Base-by-base conservation (phyloP, 192 early-diverging fungal genomes). In the Coemansia sp. region DNA sequence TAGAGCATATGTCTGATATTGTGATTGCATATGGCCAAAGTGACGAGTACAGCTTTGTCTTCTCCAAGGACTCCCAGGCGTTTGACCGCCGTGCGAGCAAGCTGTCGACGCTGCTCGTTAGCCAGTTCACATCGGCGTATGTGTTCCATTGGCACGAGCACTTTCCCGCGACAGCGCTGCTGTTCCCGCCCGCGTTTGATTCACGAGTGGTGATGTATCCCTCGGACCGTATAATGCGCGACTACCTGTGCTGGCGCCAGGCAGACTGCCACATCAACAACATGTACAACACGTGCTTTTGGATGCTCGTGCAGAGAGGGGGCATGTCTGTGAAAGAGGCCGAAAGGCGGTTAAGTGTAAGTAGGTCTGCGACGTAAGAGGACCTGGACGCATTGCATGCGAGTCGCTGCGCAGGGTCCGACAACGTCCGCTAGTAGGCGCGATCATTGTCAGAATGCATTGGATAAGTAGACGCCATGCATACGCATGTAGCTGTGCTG, bases 211-310 rank as follows among this genome's bases (percentile, higher is more conserved):
- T 98, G 6, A 76, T 83, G 28, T 98, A 98, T 71, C 97, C 97
- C 18, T 85, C 85, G 2, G 84, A 88, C 34, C 64, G 87, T 49
- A 91, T 91, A 51, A 57, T 98, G 61, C 85, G 90, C 65, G 97
- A 98, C 78, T 98, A 98, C 74, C 81, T 98, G 58, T 74, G 82
- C 49, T 98, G 97, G 97, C 79, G 97, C 26, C 95, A 97, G 68
- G 95, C 88, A 16, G 95, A 97, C 68, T 96, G 93, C 63, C 93
- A 94, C 68, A 93, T 95, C 75, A 95, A 95, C 78, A 95, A 95
- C 68, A 69, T 95, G 61, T 98, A 97, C 82, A 98, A 98, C 75
- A 98, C 97, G 3, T 85, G 88, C 7, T 97, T 96, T 71, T 97
- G 95, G 95, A 77, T 85, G 9, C 72, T 98, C 32, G 95, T 97